A percentile compares a stretch with the other conserved stretches of the same genome.
Evolutionary conservation across 805 yeast genomes (phyloP).

Genomic region (Candida endomychidarum): DNA sequence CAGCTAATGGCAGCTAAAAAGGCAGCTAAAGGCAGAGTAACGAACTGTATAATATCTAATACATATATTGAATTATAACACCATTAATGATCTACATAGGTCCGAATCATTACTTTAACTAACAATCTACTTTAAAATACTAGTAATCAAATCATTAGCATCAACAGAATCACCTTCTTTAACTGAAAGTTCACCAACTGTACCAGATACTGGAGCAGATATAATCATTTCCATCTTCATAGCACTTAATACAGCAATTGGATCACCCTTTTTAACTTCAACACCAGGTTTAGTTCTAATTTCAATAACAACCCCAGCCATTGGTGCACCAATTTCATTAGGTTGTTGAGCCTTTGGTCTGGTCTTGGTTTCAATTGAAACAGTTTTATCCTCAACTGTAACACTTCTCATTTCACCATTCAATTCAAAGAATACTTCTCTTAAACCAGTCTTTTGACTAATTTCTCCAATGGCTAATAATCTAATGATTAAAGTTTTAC

Average conservation of each 20-base stretch:
- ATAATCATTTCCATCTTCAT: slow-evolving; percentile 99
- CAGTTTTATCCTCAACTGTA: slow-evolving; percentile 82
- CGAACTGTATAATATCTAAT: too few relatives aligned
- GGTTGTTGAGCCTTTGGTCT: slow-evolving; percentile 94
- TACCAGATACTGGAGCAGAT: slow-evolving; percentile 86
- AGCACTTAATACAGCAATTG: slow-evolving; percentile 89
- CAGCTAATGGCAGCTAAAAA: too few relatives aligned
- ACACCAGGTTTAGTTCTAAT: slow-evolving; percentile 85
- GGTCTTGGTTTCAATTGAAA: slow-evolving; percentile 79
- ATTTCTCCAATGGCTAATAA: slow-evolving; percentile 91
- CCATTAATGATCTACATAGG: too few relatives aligned
- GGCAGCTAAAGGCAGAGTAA: too few relatives aligned
- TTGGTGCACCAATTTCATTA: slow-evolving; percentile 95
- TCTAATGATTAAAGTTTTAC: slow-evolving; percentile 89
- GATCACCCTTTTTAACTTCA: slow-evolving; percentile 94
- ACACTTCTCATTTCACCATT: slow-evolving; percentile 98
- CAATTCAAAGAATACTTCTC: slow-evolving; percentile 96
- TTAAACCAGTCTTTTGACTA: slow-evolving; percentile 77
- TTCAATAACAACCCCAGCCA: slow-evolving; percentile 98
- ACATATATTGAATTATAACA: background rate
- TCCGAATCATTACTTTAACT: too few relatives aligned
- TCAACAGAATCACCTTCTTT: slow-evolving; percentile 95
- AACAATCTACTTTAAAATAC: slow-evolving; percentile 28
- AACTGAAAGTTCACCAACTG: slow-evolving; percentile 70
- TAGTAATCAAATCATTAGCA: slow-evolving; percentile 78